phyloP scores from a whole-genome alignment of 495 filamentous ascomycete genomes.

The Pseudoneurospora amorphoporcata region DNA sequence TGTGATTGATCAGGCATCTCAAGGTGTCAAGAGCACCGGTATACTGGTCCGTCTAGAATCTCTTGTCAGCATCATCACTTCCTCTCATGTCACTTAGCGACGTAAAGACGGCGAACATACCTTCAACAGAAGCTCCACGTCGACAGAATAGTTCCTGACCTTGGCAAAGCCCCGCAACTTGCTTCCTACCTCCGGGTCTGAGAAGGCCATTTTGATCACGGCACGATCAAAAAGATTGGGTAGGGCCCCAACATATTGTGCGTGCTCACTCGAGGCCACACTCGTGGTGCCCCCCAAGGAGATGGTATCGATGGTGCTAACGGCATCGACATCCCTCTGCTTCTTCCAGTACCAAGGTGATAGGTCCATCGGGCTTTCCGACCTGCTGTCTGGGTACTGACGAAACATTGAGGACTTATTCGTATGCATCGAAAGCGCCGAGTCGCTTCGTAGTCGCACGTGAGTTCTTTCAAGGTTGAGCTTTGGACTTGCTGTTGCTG shows the following conservation, averaged over 20 bases:
- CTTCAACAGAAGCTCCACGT: conserved; percentile 41
- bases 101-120: conserved; percentile 14
- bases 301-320: conserved; percentile 11
- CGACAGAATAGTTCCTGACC: conserved; percentile 29
- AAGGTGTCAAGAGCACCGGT: conserved; percentile 25
- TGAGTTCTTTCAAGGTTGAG: conserved; percentile 7
- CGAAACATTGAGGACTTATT: conserved; percentile 21
- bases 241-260: conserved; percentile 2
- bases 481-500: conserved; percentile 4
- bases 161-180: conserved; percentile 35
- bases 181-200: conserved; percentile 33
- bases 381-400: conserved; percentile 24
- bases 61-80: background rate
- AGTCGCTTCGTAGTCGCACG: conserved; percentile 27
- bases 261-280: background rate
- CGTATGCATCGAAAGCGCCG: conserved; percentile 27
- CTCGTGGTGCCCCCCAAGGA: background rate
- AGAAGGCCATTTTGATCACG: conserved; percentile 37
- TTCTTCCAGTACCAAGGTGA: background rate
- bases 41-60: conserved; percentile 26
- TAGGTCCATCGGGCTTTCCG: conserved; percentile 11
- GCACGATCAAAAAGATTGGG: conserved; percentile 35
- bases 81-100: too few species aligned
- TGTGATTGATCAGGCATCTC: conserved; percentile 31
- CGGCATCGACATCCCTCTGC: conserved; percentile 6